These are phyloP conservation scores for Microdochium trichocladiopsis DNA, from an alignment of 2,329 filamentous ascomycete species.

Conservation along the genomic window DNA sequence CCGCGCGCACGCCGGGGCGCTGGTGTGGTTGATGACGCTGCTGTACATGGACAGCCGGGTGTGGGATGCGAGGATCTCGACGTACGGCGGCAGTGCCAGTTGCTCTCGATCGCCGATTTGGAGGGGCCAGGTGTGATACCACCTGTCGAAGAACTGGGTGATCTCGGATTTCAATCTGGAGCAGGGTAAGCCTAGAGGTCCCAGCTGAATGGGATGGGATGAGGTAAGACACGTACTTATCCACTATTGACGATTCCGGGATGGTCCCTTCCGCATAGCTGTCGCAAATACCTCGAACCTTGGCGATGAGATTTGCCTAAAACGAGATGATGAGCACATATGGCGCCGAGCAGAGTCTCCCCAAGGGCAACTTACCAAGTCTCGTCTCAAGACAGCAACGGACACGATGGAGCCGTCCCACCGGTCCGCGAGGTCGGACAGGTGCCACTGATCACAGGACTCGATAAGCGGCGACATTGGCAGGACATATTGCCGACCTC, in stretches of 20 bases:
- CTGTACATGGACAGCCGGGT: slow-evolving; percentile 69
- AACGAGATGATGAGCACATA: not conserved
- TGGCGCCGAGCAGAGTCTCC: not conserved
- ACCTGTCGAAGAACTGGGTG: slow-evolving; percentile 21
- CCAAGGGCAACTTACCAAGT: slow-evolving; percentile 40
- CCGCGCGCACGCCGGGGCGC: slow-evolving; percentile 62
- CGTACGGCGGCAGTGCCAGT: slow-evolving; percentile 59
- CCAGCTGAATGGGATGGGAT: not conserved
- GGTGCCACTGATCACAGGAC: slow-evolving; percentile 64
- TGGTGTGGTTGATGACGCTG: slow-evolving; percentile 68
- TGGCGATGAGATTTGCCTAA: slow-evolving; percentile 47
- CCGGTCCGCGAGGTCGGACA: slow-evolving; percentile 53
- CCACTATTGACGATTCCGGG: slow-evolving; percentile 44
- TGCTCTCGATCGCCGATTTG: slow-evolving; percentile 39
- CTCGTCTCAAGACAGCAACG: slow-evolving; percentile 61
- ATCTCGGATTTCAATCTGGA: slow-evolving; percentile 22
- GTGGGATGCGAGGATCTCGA: slow-evolving; percentile 67
- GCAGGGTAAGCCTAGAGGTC: not conserved
- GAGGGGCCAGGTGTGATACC: slow-evolving; percentile 40
- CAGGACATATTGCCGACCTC: slow-evolving; percentile 61
- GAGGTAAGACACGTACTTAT: no score
- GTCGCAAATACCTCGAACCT: slow-evolving; percentile 53
- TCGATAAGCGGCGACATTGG: slow-evolving; percentile 60
- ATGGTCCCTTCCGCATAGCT: slow-evolving; percentile 40
- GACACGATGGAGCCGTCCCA: slow-evolving; percentile 68